Evolutionary conservation across 148 eudicot genomes (phyloP).

Genomic region (Tetragonia tetragonoides): DNA sequence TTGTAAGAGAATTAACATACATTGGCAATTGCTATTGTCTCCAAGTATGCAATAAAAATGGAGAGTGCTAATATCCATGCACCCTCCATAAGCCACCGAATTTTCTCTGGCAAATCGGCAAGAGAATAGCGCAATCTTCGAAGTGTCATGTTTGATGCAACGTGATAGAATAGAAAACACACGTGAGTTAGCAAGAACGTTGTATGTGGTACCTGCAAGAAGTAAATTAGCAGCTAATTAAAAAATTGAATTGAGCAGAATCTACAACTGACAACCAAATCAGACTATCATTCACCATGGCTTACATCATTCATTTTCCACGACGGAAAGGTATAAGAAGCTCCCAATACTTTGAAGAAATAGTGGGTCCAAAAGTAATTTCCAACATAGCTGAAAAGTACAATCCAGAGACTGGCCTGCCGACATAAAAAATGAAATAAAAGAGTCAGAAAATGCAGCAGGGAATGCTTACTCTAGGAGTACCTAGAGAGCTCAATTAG

Average conservation of each 20-base stretch:
- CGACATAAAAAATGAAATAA: conserved; percentile 8
- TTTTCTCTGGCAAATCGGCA: conserved; percentile 62
- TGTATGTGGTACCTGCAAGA: conserved; percentile 87
- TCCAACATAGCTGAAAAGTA: conserved; percentile 92
- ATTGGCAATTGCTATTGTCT: conserved; percentile 84
- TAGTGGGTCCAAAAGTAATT: conserved; percentile 99
- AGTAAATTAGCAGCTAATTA: neutral
- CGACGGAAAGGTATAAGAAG: conserved; percentile 97
- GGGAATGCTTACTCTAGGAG: neutral
- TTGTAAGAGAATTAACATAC: conserved; percentile 39
- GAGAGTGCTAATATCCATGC: conserved; percentile 89
- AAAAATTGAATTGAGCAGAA: neutral
- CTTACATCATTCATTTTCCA: conserved; percentile 98
- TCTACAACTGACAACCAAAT: neutral
- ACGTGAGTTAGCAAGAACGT: conserved; percentile 87
- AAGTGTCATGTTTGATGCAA: conserved; percentile 84
- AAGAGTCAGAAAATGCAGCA: conserved; percentile 11
- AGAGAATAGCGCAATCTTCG: conserved; percentile 73
- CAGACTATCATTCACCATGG: conserved; percentile 11
- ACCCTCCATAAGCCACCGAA: conserved; percentile 73
- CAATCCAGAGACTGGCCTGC: conserved; percentile 96
- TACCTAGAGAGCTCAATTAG: neutral
- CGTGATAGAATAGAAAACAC: conserved; percentile 92
- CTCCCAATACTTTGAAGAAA: conserved; percentile 94
- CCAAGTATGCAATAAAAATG: conserved; percentile 88